Evolutionary conservation across 306 rosid genomes (phyloP), one percentile per base, ranked within the genome.

Genomic region (Malus fusca): DNA sequence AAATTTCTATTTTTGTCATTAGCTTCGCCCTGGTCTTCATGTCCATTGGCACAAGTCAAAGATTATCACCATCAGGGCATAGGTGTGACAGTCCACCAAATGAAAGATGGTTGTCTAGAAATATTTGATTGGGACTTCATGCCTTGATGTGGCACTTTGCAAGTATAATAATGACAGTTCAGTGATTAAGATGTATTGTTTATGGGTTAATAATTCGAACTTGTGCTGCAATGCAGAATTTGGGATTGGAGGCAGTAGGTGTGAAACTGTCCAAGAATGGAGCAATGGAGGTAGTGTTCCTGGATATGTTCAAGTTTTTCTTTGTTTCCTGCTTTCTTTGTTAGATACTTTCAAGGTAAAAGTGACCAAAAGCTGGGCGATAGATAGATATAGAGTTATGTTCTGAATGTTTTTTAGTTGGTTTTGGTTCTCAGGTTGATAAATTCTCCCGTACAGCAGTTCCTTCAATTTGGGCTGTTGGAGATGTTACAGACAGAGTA

Each of bases 381-480:
- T 3, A 35, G 21, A 46, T 40, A 11, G 26, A 46, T 40, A 11
- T 31, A 18, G 42, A 61, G 19, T 71, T 70, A 10, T 31, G 25
- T 4, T 19, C 60, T 51, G 7, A 0, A 14, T 18, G 9, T 5
- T 30, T 67, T 6, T 69, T 25, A 42, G 23, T 59, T 43, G 42
- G 18, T 48, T 52, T 68, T 71, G 59, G n/a, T 66, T 61, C 65
- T 72, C 84, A 96, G 99, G 99, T 96, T 46, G 90, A 92, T 89
- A 98, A 90, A 74, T 96, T 89, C 89, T 96, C 99, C 70, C 84
- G 82, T 59, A 89, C 99, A 73, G 84, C 97, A 10, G 96, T 96
- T 82, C 91, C 98, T 84, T 96, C 99, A 58, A 88, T 96, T 70
- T 96, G 96, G 97, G 99, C 99, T 6, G 88, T 96, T 66, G 99